A percentile compares a stretch with the other conserved stretches of the same genome.
These are phyloP conservation scores for Arthromyces matolae DNA, from an alignment of 768 basidiomycete genomes.

Conservation along the genomic window DNA sequence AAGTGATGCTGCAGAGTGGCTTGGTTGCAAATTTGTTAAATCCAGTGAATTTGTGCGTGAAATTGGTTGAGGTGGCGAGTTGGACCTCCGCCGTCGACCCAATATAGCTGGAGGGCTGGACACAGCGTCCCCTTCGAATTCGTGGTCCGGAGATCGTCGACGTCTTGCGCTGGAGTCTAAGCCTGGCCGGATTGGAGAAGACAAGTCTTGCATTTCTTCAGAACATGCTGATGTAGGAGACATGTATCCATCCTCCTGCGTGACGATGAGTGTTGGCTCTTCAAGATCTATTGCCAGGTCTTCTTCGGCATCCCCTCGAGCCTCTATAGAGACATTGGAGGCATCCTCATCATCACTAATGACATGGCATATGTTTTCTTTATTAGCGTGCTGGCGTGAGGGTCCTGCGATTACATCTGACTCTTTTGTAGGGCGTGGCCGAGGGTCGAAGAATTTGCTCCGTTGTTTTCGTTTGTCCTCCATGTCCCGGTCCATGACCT, in stretches of 20 bases:
- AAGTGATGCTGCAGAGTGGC: background rate
- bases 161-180: constrained; percentile 11
- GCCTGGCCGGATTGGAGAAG: constrained; percentile 50
- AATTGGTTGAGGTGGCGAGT: constrained; percentile 3
- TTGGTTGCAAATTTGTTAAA: constrained; percentile 8
- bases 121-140: constrained; percentile 51
- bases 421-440: background rate
- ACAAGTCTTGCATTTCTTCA: constrained; percentile 59
- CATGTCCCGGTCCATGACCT: constrained; percentile 66
- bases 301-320: constrained; percentile 34
- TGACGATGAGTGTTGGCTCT: constrained; percentile 38
- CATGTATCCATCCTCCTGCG: constrained; percentile 79
- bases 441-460: constrained; percentile 37
- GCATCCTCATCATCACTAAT: constrained; percentile 27
- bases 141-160: constrained; percentile 32
- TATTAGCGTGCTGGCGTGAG: constrained; percentile 33
- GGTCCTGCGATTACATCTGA: constrained; percentile 26
- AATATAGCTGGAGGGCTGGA: constrained; percentile 40
- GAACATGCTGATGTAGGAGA: constrained; percentile 62
- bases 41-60: constrained; percentile 16
- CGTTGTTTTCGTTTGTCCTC: constrained; percentile 41
- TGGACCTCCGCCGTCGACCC: constrained; percentile 9
- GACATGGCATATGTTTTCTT: constrained; percentile 39
- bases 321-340: constrained; percentile 32
- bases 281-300: constrained; percentile 38